These are phyloP conservation scores for Prunus yedoensis DNA, from an alignment of 331 rosid species.

Conservation along the genomic window DNA sequence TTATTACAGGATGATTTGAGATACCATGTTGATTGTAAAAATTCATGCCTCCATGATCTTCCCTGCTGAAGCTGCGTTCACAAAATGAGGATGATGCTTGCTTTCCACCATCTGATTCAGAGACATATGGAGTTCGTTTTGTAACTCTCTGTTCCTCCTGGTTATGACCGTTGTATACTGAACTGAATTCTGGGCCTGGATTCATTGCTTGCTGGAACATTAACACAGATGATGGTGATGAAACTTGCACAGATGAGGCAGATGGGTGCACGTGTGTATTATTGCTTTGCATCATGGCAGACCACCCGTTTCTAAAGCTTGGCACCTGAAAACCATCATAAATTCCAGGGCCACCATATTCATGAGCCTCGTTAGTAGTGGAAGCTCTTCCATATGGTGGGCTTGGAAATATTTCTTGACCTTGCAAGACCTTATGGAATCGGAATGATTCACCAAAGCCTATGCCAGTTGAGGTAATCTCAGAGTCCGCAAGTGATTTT, in stretches of 20 bases:
- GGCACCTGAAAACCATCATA: constrained; percentile 54
- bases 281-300: constrained; percentile 41
- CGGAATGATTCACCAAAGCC: constrained; percentile 81
- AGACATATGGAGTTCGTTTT: constrained; percentile 25
- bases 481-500: constrained; percentile 46
- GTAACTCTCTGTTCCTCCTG: constrained; percentile 33
- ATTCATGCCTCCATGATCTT: constrained; percentile 32
- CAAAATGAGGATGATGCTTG: constrained; percentile 23
- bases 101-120: constrained; percentile 45
- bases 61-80: constrained; percentile 27
- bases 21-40: constrained; percentile 33
- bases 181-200: constrained; percentile 42
- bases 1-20: constrained; percentile 29
- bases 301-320: constrained; percentile 63
- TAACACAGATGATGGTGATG: constrained; percentile 94
- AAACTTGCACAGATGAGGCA: constrained; percentile 58
- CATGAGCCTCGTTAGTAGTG: constrained; percentile 39
- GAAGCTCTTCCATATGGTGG: constrained; percentile 61
- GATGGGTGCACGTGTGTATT: constrained; percentile 44
- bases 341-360: constrained; percentile 54
- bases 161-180: constrained; percentile 24
- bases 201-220: constrained; percentile 84
- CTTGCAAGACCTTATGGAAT: constrained; percentile 99
- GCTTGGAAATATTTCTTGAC: constrained; percentile 96
- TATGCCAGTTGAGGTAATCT: constrained; percentile 52